Evolutionary conservation across 2,329 filamentous ascomycete species (phyloP).

Genomic region (Fusarium tjaetaba): DNA sequence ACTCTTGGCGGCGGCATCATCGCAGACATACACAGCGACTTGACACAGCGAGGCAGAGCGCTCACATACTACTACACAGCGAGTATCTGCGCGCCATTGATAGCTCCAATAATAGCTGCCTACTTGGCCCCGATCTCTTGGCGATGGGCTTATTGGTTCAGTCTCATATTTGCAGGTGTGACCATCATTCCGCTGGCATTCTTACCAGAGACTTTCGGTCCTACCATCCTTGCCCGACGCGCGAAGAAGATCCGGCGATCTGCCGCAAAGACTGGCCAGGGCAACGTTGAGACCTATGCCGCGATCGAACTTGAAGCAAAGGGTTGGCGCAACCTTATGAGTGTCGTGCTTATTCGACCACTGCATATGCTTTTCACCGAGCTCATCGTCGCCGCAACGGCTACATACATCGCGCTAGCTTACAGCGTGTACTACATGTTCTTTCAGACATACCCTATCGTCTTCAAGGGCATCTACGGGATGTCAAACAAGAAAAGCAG

Average conservation of each 20-base stretch:
- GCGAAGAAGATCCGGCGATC: background rate
- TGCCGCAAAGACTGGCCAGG: fast-evolving
- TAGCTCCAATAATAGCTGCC: constrained; percentile 56
- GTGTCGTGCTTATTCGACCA: constrained; percentile 12
- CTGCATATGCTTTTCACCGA: constrained; percentile 24
- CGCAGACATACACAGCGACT: constrained; percentile 56
- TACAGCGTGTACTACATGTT: constrained; percentile 35
- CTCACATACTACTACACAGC: constrained; percentile 50
- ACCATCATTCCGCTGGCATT: constrained; percentile 38
- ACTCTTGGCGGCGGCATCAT: constrained; percentile 56
- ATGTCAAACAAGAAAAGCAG: constrained; percentile 10
- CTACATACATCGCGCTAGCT: constrained; percentile 19
- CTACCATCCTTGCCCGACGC: constrained; percentile 11
- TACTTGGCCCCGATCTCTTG: constrained; percentile 53
- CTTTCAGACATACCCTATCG: constrained; percentile 34
- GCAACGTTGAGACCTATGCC: background rate
- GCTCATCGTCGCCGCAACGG: constrained; percentile 22
- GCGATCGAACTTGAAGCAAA: background rate
- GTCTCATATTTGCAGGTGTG: constrained; percentile 41
- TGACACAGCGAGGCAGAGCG: constrained; percentile 46
- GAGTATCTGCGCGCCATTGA: constrained; percentile 52
- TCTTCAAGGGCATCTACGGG: constrained; percentile 23
- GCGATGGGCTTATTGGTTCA: constrained; percentile 56
- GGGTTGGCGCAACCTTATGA: constrained; percentile 4
- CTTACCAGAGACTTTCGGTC: constrained; percentile 36